A percentile compares a stretch with the other conserved stretches of the same genome.
Conservation (phyloP, 768 basidiomycete genomes). For the Xerocomellus intermedius region DNA sequence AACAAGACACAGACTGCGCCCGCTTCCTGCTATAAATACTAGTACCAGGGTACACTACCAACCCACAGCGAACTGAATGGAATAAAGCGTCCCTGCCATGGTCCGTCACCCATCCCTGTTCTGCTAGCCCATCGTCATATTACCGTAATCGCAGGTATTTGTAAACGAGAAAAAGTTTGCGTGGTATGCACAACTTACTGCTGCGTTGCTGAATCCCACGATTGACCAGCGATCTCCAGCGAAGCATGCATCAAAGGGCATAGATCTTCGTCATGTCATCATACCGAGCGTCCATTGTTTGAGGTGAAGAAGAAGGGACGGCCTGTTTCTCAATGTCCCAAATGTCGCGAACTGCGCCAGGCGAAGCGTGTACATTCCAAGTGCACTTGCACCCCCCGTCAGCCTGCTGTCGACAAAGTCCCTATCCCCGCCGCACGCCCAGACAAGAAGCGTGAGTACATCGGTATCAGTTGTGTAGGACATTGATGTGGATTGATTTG, state of each 20-base stretch:
- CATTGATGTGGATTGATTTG: conserved; percentile 10
- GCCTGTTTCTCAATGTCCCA: conserved; percentile 85
- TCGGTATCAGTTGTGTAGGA: conserved; percentile 1
- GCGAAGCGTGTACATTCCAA: conserved; percentile 80
- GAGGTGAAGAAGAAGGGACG: conserved; percentile 94
- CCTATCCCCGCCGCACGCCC: conserved; percentile 34
- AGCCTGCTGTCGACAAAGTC: conserved; percentile 28
- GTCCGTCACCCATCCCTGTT: conserved; percentile 11
- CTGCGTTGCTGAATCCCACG: not conserved
- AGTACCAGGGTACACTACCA: not conserved
- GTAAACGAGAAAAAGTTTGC: conserved; percentile 74
- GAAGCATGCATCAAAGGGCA: conserved; percentile 95
- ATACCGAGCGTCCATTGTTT: conserved; percentile 85
- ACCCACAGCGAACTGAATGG: conserved; percentile 11
- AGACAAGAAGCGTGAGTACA: conserved; percentile 33
- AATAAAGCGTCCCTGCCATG: conserved; percentile 15
- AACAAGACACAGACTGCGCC: not conserved
- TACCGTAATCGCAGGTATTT: conserved; percentile 49
- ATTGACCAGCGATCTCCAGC: conserved; percentile 40
- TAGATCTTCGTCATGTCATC: conserved; percentile 84
- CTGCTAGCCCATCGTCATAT: not conserved
- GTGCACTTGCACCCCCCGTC: conserved; percentile 62
- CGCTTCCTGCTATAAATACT: conserved; percentile 2
- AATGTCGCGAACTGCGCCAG: conserved; percentile 80
- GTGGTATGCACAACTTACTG: conserved; percentile 48